phyloP scores from a whole-genome alignment of 768 basidiomycete species.

The Phlebiopsis gigantea region DNA sequence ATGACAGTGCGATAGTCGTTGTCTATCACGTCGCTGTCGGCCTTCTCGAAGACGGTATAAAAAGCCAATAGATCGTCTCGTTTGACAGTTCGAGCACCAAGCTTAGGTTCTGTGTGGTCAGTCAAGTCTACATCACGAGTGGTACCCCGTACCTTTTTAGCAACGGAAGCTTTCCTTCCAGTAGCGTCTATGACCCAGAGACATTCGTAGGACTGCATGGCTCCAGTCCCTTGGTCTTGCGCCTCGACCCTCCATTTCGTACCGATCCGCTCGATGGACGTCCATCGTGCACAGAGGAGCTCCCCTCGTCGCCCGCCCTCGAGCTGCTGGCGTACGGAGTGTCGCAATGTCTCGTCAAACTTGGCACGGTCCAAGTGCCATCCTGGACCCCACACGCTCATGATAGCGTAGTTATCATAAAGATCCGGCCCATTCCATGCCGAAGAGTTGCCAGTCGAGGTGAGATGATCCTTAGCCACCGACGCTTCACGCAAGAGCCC shows the following conservation, averaged over 20 bases:
- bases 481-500: slow-evolving; percentile 15
- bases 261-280: not conserved
- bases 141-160: slow-evolving; percentile 17
- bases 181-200: slow-evolving; percentile 33
- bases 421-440: slow-evolving; percentile 25
- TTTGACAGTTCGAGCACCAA: slow-evolving; percentile 25
- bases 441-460: slow-evolving; percentile 31
- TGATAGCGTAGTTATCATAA: slow-evolving; percentile 27
- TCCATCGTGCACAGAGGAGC: not conserved
- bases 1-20: slow-evolving; percentile 30
- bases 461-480: slow-evolving; percentile 15
- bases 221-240: not conserved
- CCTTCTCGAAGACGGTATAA: slow-evolving; percentile 23
- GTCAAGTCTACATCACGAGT: not conserved
- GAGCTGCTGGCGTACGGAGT: slow-evolving; percentile 9
- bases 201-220: slow-evolving; percentile 9
- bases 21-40: slow-evolving; percentile 14
- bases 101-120: slow-evolving; percentile 8
- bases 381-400: slow-evolving; percentile 30
- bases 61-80: slow-evolving; percentile 27
- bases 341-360: slow-evolving; percentile 29
- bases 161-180: slow-evolving; percentile 31
- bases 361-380: slow-evolving; percentile 30
- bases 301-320: not conserved
- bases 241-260: slow-evolving; percentile 6